Percentiles rank a stretch among this genome's conserved stretches.
Conservation (phyloP, 1,284 basidiomycete genomes). For the Apiotrichum sp. region DNA sequence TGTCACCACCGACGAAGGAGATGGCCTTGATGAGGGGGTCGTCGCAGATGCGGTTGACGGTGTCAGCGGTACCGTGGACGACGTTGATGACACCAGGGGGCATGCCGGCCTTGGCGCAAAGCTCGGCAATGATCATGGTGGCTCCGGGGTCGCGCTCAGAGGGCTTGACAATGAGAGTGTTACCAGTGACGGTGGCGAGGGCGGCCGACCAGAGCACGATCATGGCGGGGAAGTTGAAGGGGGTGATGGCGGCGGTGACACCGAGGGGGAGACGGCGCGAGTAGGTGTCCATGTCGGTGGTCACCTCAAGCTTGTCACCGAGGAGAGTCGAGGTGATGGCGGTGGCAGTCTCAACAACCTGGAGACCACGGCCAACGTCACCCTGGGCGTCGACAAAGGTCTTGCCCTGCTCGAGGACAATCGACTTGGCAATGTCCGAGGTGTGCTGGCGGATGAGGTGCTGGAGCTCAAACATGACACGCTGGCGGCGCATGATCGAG, state of each 20-base stretch:
- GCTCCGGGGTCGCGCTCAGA: slow-evolving; percentile 96
- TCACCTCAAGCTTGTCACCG: slow-evolving; percentile 89
- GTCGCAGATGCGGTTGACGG: slow-evolving; percentile 92
- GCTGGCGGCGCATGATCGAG: slow-evolving; percentile 78
- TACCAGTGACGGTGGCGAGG: slow-evolving; percentile 54
- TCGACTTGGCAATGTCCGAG: slow-evolving; percentile 54
- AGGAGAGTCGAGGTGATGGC: slow-evolving; percentile 76
- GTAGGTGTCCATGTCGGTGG: slow-evolving; percentile 93
- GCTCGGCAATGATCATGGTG: slow-evolving; percentile 93
- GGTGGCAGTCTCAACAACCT: slow-evolving; percentile 81
- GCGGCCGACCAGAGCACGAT: slow-evolving; percentile 96
- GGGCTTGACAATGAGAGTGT: slow-evolving; percentile 90
- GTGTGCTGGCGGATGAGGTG: slow-evolving; percentile 67
- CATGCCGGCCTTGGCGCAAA: slow-evolving; percentile 71
- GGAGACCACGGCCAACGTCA: slow-evolving; percentile 82
- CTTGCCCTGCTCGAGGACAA: slow-evolving; percentile 85
- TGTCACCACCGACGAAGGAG: slow-evolving; percentile 94
- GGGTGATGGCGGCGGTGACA: slow-evolving; percentile 60
- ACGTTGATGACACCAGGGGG: slow-evolving; percentile 75
- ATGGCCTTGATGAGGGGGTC: slow-evolving; percentile 86
- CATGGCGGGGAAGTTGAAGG: slow-evolving; percentile 86
- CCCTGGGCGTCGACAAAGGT: slow-evolving; percentile 86
- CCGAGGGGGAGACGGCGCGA: slow-evolving; percentile 51
- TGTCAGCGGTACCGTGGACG: slow-evolving; percentile 81
- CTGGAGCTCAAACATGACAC: slow-evolving; percentile 85